Base-by-base conservation (phyloP, 306 rosid species). In the Cajanus cajan region DNA sequence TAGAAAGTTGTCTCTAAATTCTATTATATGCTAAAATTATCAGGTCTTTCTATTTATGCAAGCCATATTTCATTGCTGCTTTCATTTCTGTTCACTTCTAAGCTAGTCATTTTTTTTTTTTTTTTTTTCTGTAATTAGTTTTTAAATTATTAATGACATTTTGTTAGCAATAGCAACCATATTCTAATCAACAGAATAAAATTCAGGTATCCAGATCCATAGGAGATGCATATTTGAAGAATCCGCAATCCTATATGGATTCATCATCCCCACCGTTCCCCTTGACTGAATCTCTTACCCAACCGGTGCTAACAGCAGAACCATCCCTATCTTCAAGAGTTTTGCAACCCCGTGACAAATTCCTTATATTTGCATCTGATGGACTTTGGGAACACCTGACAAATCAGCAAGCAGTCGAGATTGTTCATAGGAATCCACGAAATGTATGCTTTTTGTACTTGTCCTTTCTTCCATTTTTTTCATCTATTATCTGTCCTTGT, bases 331-430 rank as follows among this genome's bases (percentile, higher is more conserved):
- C 12, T 25, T 22, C 85, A 41, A 85, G 88, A 87, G 74, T 62
- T 45, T 63, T 90, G 73, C 82, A 54, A 34, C 76, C 82, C 4
- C 52, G 55, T 33, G 92, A 90, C 69, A 85, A 68, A 55, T 92
- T 92, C 81, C 14, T 90, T 33, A 90, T 90, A 74, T 86, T 90
- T 64, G 96, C 97, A 55, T 89, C 96, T 0, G 91, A 89, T 55
- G 93, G 89, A 4, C 96, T 92, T 16, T 92, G 97, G 97, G 90
- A 89, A 39, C 86, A 79, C 73, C 1, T 92, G 37, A 68, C 93
- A 18, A 89, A 83, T 44, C 82, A 90, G 83, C 82, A 82, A 78
- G 97, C 92, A 63, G 95, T 36, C 33, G 86, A 90, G 47, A 83
- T 90, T 62, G 95, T 89, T 57, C 12, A 86, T 16, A 81, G 57